These are phyloP conservation scores for Oidium heveae DNA, from an alignment of 2,329 filamentous ascomycete genomes.

Conservation along the genomic window DNA sequence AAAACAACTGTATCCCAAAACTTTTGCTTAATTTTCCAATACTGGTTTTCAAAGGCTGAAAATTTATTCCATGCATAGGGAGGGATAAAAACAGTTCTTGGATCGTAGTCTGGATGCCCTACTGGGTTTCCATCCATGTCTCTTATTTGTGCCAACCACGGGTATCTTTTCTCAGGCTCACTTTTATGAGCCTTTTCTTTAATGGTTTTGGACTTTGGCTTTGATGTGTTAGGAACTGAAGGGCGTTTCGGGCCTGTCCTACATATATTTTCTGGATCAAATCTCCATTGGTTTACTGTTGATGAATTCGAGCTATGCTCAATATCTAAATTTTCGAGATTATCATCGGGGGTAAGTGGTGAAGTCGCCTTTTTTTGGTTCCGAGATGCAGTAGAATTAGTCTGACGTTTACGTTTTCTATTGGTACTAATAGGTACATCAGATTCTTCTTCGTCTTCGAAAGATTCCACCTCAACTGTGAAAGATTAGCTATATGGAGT, in stretches of 20 bases:
- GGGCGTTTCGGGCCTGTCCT: slow-evolving; percentile 22
- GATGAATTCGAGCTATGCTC: slow-evolving; percentile 32
- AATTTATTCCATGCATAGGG: slow-evolving; percentile 58
- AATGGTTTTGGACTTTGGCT: slow-evolving; percentile 13
- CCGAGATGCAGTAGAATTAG: slow-evolving; percentile 24
- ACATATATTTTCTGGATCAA: slow-evolving; percentile 32
- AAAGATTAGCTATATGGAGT: slow-evolving; percentile 2
- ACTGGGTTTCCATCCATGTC: slow-evolving; percentile 65
- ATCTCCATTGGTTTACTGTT: slow-evolving; percentile 64
- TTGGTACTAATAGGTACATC: slow-evolving; percentile 33
- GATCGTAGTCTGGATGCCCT: slow-evolving; percentile 72
- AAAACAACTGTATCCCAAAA: slow-evolving; percentile 96
- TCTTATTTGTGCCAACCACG: slow-evolving; percentile 66
- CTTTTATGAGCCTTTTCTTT: slow-evolving; percentile 49
- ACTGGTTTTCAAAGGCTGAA: slow-evolving; percentile 89
- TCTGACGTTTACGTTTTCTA: slow-evolving; percentile 42
- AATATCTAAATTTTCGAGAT: slow-evolving; percentile 22
- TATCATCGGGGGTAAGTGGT: slow-evolving; percentile 16
- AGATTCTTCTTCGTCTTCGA: slow-evolving; percentile 60
- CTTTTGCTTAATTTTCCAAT: slow-evolving; percentile 98
- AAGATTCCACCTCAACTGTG: slow-evolving; percentile 54
- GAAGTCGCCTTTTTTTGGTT: slow-evolving; percentile 34
- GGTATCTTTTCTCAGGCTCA: slow-evolving; percentile 66
- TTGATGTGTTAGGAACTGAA: slow-evolving; percentile 15
- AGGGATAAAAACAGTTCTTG: slow-evolving; percentile 73